Evolutionary conservation across 352 stramenopile genomes (phyloP), one percentile per base, ranked within the genome.

Genomic region (Elongisporangium prolatum): DNA sequence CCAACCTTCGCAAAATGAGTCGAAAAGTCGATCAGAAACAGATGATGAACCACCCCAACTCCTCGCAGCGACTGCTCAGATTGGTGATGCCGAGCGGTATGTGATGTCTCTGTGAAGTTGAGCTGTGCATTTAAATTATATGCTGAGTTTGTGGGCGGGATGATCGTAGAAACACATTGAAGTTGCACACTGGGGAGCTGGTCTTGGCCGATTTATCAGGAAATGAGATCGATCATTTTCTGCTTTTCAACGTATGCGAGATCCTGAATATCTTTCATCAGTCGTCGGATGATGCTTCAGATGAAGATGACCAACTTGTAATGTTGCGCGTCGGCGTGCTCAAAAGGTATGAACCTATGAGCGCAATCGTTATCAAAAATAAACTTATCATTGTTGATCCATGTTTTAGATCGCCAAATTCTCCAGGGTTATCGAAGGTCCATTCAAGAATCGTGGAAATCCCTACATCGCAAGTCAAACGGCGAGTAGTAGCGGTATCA

Each of bases 241-340:
- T 92, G 17, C 51, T 92, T 16, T 94, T 89, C 54, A 70, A 91
- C 25, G 81, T 94, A 4, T 92, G 82, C 60, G 79, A 94, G 64
- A 90, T 94, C 47, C 22, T 91, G n/a, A 82, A 73, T 37, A 88
- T 92, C 53, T 64, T 70, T 20, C 14, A 40, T 13, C 4, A 40
- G 2, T 40, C 28, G 1, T 13, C 28, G 2, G 28, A 40, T 1
- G 28, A 40, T 40, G 4, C 4, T 40, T 8, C 28, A 52, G 55
- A 63, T 40, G 57, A 67, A 16, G 72, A 77, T 17, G 58, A 54
- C 47, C 61, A 28, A 5, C 58, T 52, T 10, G 73, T 90, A 18
- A 65, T 77, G 52, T 72, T 92, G 21, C 63, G 72, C 44, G 80
- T 92, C 10, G 78, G 80, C 16, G 74, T 90, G 48, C 55, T 88